Base-by-base conservation (phyloP, 306 rosid genomes). In the Trifolium fragiferum region DNA sequence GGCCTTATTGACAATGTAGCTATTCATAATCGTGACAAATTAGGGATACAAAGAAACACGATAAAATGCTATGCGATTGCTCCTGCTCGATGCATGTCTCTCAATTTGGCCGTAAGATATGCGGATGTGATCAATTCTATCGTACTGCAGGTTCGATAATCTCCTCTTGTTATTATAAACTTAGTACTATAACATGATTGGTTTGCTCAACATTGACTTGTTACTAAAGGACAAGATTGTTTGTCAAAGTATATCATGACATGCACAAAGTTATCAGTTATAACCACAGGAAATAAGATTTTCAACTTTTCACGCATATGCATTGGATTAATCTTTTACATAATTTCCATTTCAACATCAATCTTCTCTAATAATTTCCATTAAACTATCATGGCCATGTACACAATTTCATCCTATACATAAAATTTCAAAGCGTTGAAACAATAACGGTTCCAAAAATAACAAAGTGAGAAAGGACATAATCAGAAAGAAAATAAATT, bases 91-190 rank as follows among this genome's bases (percentile, higher is more conserved):
- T 94, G 97, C 63, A 83, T 88, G 94, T 94, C 99, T 27, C 83
- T 92, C 76, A 94, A 94, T 81, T 81, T 94, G 87, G 99, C 99
- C 41, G 96, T 94, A 77, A 88, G 97, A 90, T 94, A 90, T 78
- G 95, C 99, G 1, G 99, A 94, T 74, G 89, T 90, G 66, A 94
- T 94, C 75, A 88, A 78, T 58, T 90, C 99, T 63, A 75, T 90
- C 12, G 99, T 94, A 18, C 93, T 91, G 63, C 96, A 94, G 99
- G 97, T 90, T 73, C 10, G 66, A 57, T 72, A 33, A 63, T 76
- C 72, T 69, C 23, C 69, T 54, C 74, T 60, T 57, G 13, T 54
- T 54, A 15, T 27, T 72, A 14, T 71, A 41, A 19, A 75, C 25
- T 40, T 49, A 10, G 18, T 64, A 50, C 53, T 18, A 10, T 19